These are phyloP conservation scores for Phytophthora foliorum DNA, from an alignment of 352 stramenopile species.

Conservation along the genomic window DNA sequence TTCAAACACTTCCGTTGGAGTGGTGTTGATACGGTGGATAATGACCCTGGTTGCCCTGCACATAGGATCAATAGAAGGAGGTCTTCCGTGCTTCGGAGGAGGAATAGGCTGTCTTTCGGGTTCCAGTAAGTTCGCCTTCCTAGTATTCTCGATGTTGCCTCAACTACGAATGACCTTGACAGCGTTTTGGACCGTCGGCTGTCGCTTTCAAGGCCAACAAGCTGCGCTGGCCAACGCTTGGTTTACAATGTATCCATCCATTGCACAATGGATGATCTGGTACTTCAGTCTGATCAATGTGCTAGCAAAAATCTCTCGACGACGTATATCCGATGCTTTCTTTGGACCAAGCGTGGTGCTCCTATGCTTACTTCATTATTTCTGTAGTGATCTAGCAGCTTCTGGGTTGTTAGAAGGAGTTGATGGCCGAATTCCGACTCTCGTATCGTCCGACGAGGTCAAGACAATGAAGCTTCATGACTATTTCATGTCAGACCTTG, in stretches of 20 bases:
- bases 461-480: constrained; percentile 28
- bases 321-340: constrained; percentile 16
- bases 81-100: constrained; percentile 3
- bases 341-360: constrained; percentile 11
- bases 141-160: constrained; percentile 42
- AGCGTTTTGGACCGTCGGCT: constrained; percentile 45
- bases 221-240: constrained; percentile 35
- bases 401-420: constrained; percentile 22
- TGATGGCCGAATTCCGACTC: constrained; percentile 32
- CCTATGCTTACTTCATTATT: constrained; percentile 22
- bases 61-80: not conserved
- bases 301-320: constrained; percentile 20
- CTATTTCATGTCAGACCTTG: constrained; percentile 36
- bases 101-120: constrained; percentile 39
- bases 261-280: constrained; percentile 29
- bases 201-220: constrained; percentile 52
- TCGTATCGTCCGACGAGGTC: constrained; percentile 42
- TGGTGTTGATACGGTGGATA: constrained; percentile 47
- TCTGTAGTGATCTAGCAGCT: constrained; percentile 16
- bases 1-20: constrained; percentile 38
- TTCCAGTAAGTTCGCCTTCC: too few relatives aligned
- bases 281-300: constrained; percentile 38
- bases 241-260: constrained; percentile 38
- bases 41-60: constrained; percentile 34
- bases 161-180: constrained; percentile 41